Percentiles rank a stretch among this genome's conserved stretches.
Evolutionary conservation across 768 basidiomycete species (phyloP).

Genomic region (Rhodotorula sphaerocarpa): DNA sequence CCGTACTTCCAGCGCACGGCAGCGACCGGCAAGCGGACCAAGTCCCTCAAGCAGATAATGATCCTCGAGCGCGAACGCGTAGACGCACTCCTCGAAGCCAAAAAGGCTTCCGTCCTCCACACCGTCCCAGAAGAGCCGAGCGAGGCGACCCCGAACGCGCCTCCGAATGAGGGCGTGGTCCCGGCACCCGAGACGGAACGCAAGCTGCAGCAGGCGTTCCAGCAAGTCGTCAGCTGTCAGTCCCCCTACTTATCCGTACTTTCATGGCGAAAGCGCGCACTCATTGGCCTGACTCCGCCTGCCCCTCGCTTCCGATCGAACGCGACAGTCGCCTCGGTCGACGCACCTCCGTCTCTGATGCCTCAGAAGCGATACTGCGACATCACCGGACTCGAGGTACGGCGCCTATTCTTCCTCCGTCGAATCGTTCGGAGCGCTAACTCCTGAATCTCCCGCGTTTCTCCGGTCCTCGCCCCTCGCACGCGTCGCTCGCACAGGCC

Average conservation of each 20-base stretch:
- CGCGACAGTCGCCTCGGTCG: slow-evolving; percentile 17
- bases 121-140: not conserved
- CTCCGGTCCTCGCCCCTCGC: not conserved
- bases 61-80: slow-evolving; percentile 29
- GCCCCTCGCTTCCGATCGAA: not conserved
- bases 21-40: slow-evolving; percentile 20
- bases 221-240: slow-evolving; percentile 11
- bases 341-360: slow-evolving; percentile 44
- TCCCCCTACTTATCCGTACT: not conserved
- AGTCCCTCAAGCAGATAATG: slow-evolving; percentile 36
- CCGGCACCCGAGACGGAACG: slow-evolving; percentile 2
- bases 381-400: slow-evolving; percentile 46
- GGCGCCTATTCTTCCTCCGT: not conserved
- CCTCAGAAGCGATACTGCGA: slow-evolving; percentile 34
- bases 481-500: slow-evolving; percentile 26
- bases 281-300: not conserved
- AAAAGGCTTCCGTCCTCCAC: slow-evolving; percentile 2
- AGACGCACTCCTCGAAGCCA: slow-evolving; percentile 13
- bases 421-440: not conserved
- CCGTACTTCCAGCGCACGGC: slow-evolving; percentile 15
- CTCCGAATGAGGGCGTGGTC: not conserved
- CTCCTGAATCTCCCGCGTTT: not conserved
- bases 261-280: not conserved
- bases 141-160: not conserved
- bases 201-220: not conserved